Evolutionary conservation across 2,329 filamentous ascomycete genomes (phyloP), one percentile per base, ranked within the genome.

Genomic region (Cordyceps tenuipes): DNA sequence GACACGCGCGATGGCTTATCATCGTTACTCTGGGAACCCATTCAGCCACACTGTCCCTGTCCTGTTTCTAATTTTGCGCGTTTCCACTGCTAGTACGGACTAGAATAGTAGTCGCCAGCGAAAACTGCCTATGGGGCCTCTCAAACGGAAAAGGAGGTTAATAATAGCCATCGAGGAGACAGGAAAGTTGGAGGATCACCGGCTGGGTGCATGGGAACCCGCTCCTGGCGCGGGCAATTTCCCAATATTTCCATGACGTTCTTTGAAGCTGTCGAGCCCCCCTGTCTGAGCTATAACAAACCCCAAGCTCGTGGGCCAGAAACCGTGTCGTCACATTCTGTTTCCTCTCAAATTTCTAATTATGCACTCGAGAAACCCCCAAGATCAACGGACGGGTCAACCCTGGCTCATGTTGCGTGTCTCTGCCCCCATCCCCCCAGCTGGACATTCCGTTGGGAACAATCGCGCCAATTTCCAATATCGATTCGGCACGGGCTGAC

Each of bases 351-450:
- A 12, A 0, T 26, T 26, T 23, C 15, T 26, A n/a, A n/a, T n/a
- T n/a, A 19, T 31, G 52, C 31, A 31, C 54, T 15, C 34, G 21
- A 47, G 13, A 39, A 46, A 26, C 10, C 34, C 34, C 34, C 13
- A n/a, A 39, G 44, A 48, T 48, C 43, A 48, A 39, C 51, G 21
- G 51, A 6, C 21, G 8, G 21, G 21, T 36, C 36, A 53, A 50
- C 21, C 55, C 46, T 21, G n/a, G 55, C 43, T 21, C 7, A 10
- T 57, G 55, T 57, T 46, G 55, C 46, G 55, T 57, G 46, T 50
- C 17, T 29, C 10, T 26, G 34, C 34, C 9, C 34, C 3, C 15
- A 15, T 43, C n/a, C 39, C 15, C 29, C 13, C 15, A 43, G 39
- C 34, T 10, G 34, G 34, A 36, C 34, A 10, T 36, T 21, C 21